Evolutionary conservation across 768 basidiomycete species (phyloP).

Genomic region (Lepiota venenata): DNA sequence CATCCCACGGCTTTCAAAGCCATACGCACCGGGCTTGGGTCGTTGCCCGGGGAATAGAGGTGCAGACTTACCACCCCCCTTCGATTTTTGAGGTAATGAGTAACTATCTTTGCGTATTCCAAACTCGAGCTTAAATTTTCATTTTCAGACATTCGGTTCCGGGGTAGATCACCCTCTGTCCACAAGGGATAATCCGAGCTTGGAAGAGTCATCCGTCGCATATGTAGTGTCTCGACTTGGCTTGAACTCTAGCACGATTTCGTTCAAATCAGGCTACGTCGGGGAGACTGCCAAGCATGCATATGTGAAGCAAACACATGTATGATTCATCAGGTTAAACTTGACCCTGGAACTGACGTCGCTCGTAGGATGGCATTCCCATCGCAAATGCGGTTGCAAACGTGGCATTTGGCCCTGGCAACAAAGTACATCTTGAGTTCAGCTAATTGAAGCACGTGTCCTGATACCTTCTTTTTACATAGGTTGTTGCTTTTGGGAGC

Average conservation of each 20-base stretch:
- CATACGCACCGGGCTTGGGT: slow-evolving; percentile 26
- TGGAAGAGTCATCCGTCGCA: slow-evolving; percentile 22
- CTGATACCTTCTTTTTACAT: background rate
- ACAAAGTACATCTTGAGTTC: slow-evolving; percentile 26
- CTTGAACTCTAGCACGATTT: slow-evolving; percentile 18
- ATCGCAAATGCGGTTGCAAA: slow-evolving; percentile 37
- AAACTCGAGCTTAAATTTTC: slow-evolving; percentile 1
- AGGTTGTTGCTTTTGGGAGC: slow-evolving; percentile 41
- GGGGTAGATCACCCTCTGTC: slow-evolving; percentile 29
- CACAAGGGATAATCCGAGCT: slow-evolving; percentile 19
- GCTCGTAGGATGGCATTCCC: slow-evolving; percentile 23
- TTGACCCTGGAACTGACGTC: background rate
- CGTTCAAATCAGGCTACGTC: slow-evolving; percentile 24
- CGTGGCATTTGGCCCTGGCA: slow-evolving; percentile 24
- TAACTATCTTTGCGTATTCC: background rate
- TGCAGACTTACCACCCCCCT: slow-evolving; percentile 34
- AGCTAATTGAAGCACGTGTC: slow-evolving; percentile 26
- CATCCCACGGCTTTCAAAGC: background rate
- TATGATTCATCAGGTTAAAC: background rate
- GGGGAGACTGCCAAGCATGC: slow-evolving; percentile 21
- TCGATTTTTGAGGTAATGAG: slow-evolving; percentile 30
- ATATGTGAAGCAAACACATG: slow-evolving; percentile 13
- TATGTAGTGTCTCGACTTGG: slow-evolving; percentile 23
- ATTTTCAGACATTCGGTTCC: slow-evolving; percentile 27
- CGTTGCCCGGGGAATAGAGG: slow-evolving; percentile 25